Conservation (phyloP, 208 protist genomes). For the Acanthamoeba culbertsoni region DNA sequence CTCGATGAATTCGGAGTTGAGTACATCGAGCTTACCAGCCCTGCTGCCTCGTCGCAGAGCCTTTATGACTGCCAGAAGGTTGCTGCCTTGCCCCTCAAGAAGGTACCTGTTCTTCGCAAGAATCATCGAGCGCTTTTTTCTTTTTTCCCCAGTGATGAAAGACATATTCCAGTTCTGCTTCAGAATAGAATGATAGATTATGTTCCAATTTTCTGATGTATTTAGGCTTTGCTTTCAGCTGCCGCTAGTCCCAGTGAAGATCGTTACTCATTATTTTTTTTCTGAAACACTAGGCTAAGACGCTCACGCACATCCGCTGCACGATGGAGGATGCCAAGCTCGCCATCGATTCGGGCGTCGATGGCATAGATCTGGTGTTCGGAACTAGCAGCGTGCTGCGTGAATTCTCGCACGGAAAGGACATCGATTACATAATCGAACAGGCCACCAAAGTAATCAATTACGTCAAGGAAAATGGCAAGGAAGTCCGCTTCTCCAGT, state of each 20-base stretch:
- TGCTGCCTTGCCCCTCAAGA: neutral
- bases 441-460: constrained; percentile 78
- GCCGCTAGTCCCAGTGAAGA: constrained; percentile 55
- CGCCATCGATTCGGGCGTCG: constrained; percentile 74
- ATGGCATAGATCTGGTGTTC: constrained; percentile 55
- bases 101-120: neutral
- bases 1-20: constrained; percentile 77
- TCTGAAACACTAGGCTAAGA: neutral
- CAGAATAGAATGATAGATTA: constrained; percentile 51
- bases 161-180: constrained; percentile 8
- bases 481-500: constrained; percentile 83
- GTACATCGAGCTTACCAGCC: constrained; percentile 79
- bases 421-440: constrained; percentile 73
- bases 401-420: constrained; percentile 81
- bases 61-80: constrained; percentile 68
- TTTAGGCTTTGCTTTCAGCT: constrained; percentile 65
- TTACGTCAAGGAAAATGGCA: constrained; percentile 77
- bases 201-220: constrained; percentile 69
- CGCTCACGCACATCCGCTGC: constrained; percentile 80
- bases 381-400: constrained; percentile 57
- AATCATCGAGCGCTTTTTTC: neutral
- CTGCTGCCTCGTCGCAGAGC: constrained; percentile 67
- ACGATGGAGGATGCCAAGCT: constrained; percentile 79
- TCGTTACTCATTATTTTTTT: neutral
- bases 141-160: neutral